phyloP scores from a whole-genome alignment of 768 basidiomycete genomes.

The Macrocybe gigantea region DNA sequence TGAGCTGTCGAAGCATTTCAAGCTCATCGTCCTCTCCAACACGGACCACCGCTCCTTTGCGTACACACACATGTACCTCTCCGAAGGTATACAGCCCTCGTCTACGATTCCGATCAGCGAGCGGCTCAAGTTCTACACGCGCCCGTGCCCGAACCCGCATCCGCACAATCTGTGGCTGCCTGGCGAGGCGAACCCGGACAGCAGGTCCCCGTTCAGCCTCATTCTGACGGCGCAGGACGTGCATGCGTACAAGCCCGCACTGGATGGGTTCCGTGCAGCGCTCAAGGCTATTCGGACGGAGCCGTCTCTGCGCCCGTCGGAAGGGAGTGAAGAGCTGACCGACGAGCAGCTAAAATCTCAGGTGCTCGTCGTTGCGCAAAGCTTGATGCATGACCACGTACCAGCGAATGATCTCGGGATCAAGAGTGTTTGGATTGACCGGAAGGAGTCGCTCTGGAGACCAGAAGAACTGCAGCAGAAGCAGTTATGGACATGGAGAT shows the following conservation, averaged over 20 bases:
- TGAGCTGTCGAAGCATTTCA: conserved; percentile 54
- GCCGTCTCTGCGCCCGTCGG: conserved; percentile 22
- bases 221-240: conserved; percentile 69
- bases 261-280: conserved; percentile 44
- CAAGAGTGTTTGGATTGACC: conserved; percentile 61
- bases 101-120: neutral
- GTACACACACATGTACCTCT: conserved; percentile 51
- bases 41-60: conserved; percentile 63
- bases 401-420: conserved; percentile 56
- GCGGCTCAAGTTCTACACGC: conserved; percentile 13
- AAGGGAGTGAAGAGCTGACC: conserved; percentile 9
- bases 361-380: conserved; percentile 65
- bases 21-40: conserved; percentile 71
- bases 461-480: conserved; percentile 26
- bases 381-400: conserved; percentile 58
- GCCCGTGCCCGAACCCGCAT: conserved; percentile 24
- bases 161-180: conserved; percentile 37
- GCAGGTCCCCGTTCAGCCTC: conserved; percentile 56
- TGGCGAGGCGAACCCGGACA: conserved; percentile 26
- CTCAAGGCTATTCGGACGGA: conserved; percentile 39
- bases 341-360: conserved; percentile 31
- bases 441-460: conserved; percentile 41
- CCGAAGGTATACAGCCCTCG: conserved; percentile 25
- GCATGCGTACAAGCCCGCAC: conserved; percentile 67
- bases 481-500: conserved; percentile 43